Conservation (phyloP, 495 filamentous ascomycete species). For the Parathielavia appendiculata region DNA sequence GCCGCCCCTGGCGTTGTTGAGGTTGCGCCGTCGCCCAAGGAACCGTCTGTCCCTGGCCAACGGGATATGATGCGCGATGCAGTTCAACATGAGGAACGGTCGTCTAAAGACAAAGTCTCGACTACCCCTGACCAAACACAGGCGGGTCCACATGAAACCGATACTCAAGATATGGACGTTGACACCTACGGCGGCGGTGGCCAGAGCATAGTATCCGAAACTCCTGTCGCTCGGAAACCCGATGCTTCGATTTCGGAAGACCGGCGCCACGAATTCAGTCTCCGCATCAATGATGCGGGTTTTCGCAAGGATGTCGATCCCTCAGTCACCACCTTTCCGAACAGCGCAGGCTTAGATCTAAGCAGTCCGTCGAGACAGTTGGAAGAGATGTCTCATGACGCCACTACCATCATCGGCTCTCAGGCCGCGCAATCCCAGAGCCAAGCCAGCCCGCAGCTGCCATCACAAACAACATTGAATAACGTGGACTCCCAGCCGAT, state of each 20-base stretch:
- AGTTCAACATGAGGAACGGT: not conserved
- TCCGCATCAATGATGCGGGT: slow-evolving; percentile 25
- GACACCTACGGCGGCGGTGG: slow-evolving; percentile 7
- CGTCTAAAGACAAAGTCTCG: not conserved
- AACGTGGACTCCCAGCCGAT: slow-evolving; percentile 27
- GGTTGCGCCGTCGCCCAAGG: not conserved
- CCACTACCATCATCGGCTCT: not conserved
- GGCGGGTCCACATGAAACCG: not conserved
- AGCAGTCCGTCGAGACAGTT: slow-evolving; percentile 32
- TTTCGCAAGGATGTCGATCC: slow-evolving; percentile 24
- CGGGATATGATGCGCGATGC: not conserved
- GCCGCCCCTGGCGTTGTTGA: slow-evolving; percentile 12
- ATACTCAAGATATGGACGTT: not conserved
- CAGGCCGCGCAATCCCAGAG: slow-evolving; percentile 1
- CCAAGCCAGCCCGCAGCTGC: not conserved
- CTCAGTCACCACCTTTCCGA: slow-evolving; percentile 13
- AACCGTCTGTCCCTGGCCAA: not conserved
- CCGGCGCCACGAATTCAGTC: slow-evolving; percentile 24
- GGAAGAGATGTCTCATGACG: slow-evolving; percentile 23
- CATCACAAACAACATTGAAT: slow-evolving; percentile 8
- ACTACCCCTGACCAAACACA: not conserved
- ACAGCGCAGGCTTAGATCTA: slow-evolving; percentile 12
- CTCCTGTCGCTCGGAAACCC: not conserved
- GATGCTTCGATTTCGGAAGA: slow-evolving; percentile 24
- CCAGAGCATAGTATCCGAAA: slow-evolving; percentile 22